Evolutionary conservation across 441 rosid genomes (phyloP).

Genomic region (Populus hybrid): DNA sequence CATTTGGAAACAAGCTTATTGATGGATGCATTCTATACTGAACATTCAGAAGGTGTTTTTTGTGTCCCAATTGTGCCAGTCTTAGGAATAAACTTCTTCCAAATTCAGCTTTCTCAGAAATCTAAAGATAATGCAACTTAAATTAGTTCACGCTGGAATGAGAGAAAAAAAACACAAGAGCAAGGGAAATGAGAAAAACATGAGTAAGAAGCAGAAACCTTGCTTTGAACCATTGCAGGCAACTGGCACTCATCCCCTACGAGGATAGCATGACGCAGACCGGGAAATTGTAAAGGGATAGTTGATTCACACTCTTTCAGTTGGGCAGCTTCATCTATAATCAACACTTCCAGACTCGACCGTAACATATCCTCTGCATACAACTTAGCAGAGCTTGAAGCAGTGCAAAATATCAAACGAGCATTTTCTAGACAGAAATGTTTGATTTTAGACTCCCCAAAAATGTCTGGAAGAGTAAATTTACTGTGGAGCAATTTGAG

Average conservation of each 20-base stretch:
- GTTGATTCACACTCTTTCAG: conserved; percentile 27
- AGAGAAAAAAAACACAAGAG: background rate
- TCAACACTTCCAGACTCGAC: background rate
- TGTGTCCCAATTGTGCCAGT: background rate
- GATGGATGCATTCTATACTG: conserved; percentile 29
- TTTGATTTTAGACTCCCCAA: background rate
- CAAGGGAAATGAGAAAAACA: background rate
- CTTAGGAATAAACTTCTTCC: conserved; percentile 25
- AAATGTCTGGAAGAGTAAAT: background rate
- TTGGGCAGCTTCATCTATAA: conserved; percentile 26
- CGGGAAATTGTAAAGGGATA: conserved; percentile 16
- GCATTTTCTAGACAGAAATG: conserved; percentile 4
- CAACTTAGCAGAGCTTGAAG: conserved; percentile 5
- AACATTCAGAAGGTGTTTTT: conserved; percentile 16
- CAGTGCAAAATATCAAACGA: conserved; percentile 14
- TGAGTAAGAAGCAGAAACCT: background rate
- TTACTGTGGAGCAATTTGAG: background rate
- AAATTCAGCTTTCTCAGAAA: conserved; percentile 17
- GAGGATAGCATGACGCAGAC: conserved; percentile 19
- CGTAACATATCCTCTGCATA: background rate
- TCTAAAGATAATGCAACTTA: background rate
- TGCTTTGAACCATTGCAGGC: conserved; percentile 21
- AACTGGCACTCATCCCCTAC: conserved; percentile 21
- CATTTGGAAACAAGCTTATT: conserved; percentile 34
- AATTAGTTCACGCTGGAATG: background rate